These are phyloP conservation scores for Populus pruinosa DNA, from an alignment of 345 rosid species.

Conservation along the genomic window DNA sequence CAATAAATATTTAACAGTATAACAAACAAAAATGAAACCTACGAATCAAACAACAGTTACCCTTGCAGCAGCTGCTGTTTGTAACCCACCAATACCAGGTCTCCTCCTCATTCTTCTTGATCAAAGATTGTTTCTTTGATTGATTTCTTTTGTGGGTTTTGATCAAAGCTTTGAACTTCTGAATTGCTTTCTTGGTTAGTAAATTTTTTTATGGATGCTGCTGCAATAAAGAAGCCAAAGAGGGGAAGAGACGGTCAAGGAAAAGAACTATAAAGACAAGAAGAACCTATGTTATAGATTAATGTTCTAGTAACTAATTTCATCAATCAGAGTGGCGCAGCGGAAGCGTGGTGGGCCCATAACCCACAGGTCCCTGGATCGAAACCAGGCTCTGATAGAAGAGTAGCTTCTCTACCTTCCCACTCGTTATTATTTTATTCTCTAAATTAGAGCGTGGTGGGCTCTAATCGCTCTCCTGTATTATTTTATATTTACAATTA, in stretches of 20 bases:
- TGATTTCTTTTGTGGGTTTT: neutral
- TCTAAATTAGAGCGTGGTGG: no score
- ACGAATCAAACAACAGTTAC: constrained; percentile 28
- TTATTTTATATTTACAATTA: neutral
- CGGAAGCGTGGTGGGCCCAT: constrained; percentile 53
- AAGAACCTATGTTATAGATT: accelerated
- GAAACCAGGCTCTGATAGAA: constrained; percentile 52
- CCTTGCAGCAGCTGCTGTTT: constrained; percentile 76
- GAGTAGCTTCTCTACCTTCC: neutral
- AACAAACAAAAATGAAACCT: neutral
- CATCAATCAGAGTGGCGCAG: constrained; percentile 26
- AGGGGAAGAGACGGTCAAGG: no score
- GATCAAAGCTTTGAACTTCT: neutral
- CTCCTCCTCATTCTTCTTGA: constrained; percentile 55
- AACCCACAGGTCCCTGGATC: constrained; percentile 82
- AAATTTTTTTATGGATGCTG: neutral
- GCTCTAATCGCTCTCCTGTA: neutral
- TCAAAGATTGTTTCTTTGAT: neutral
- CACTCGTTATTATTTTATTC: accelerated
- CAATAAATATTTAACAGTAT: neutral
- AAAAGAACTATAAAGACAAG: no score
- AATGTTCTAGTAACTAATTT: accelerated
- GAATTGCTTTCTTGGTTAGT: neutral
- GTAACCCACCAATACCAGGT: constrained; percentile 87
- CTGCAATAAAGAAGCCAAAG: neutral